Evolutionary conservation across 768 basidiomycete genomes (phyloP), one percentile per base, ranked within the genome.

Genomic region (Cystobasidium tubakii): DNA sequence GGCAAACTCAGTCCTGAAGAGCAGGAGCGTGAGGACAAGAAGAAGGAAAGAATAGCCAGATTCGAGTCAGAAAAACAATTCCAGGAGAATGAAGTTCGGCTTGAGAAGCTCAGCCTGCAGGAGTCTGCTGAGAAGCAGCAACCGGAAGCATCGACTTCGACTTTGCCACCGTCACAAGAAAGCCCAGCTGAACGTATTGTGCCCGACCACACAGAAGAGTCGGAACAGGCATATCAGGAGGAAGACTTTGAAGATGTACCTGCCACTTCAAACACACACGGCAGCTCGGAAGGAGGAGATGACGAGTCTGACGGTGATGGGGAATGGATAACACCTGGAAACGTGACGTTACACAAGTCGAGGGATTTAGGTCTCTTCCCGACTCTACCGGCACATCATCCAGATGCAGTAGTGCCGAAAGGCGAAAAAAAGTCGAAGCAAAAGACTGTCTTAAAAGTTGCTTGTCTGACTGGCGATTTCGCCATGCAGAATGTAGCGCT

Each of bases 391-490:
- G 23, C 31, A 34, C 46, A n/a, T 25, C 57, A 60, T 60, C 57
- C 57, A 23, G 55, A 57, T 15, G 23, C 54, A 25, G 0, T 39
- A 62, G 19, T 25, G 13, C 72, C 57, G 0, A 33, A 65, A 42
- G 42, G 79, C 76, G 75, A 76, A 55, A 83, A 83, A 77, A 78
- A 83, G 72, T 62, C 72, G 54, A 73, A 72, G 76, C 64, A 74
- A 29, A 72, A 36, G 19, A 75, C 54, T 1, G 25, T 60, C 36
- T 25, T 95, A 57, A 84, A 84, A 66, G 87, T 86, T 4, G 96
- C 93, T 21, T 96, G 94, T 80, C 92, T 98, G 90, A 98, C 96
- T 10, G 91, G 91, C 25, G 96, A 99, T 85, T 98, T 93, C 81
- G 96, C 96, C 21, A 96, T 99, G 88, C 96, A 99, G 82, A 99